Evolutionary conservation across 2,329 filamentous ascomycete species (phyloP).

Genomic region (Colletotrichum euphorbiae): DNA sequence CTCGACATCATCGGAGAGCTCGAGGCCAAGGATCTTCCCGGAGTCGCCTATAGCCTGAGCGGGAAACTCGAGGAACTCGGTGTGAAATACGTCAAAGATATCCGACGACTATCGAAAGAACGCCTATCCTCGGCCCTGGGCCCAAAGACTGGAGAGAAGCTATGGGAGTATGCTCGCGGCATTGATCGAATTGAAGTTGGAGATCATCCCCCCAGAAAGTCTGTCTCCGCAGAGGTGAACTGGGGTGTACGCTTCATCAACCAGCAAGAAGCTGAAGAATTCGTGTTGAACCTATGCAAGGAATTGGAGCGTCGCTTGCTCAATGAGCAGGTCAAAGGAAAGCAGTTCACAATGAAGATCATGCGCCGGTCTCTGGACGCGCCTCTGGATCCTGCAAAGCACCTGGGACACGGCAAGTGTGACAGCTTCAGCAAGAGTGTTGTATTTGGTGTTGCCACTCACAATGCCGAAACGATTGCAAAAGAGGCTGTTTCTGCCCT

Average conservation of each 20-base stretch:
- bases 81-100: slow-evolving; percentile 83
- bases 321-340: slow-evolving; percentile 87
- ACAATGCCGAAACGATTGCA: slow-evolving; percentile 75
- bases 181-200: slow-evolving; percentile 90
- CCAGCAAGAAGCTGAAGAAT: slow-evolving; percentile 93
- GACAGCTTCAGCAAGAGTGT: slow-evolving; percentile 93
- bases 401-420: slow-evolving; percentile 94
- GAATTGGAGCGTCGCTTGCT: slow-evolving; percentile 85
- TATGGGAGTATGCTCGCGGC: slow-evolving; percentile 91
- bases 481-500: slow-evolving; percentile 90
- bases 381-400: slow-evolving; percentile 90
- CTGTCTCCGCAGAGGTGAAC: slow-evolving; percentile 95
- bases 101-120: slow-evolving; percentile 82
- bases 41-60: slow-evolving; percentile 91
- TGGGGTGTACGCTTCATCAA: slow-evolving; percentile 97
- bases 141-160: slow-evolving; percentile 90
- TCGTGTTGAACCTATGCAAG: slow-evolving; percentile 84
- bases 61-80: slow-evolving; percentile 90
- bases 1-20: slow-evolving; percentile 81
- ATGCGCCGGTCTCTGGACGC: slow-evolving; percentile 90
- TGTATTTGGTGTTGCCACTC: slow-evolving; percentile 85
- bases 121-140: slow-evolving; percentile 79
- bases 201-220: slow-evolving; percentile 87
- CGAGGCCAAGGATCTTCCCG: slow-evolving; percentile 84
- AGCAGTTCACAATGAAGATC: slow-evolving; percentile 91